Conservation (phyloP, 1,139 yeast genomes). For the Suhomyces kunorum region DNA sequence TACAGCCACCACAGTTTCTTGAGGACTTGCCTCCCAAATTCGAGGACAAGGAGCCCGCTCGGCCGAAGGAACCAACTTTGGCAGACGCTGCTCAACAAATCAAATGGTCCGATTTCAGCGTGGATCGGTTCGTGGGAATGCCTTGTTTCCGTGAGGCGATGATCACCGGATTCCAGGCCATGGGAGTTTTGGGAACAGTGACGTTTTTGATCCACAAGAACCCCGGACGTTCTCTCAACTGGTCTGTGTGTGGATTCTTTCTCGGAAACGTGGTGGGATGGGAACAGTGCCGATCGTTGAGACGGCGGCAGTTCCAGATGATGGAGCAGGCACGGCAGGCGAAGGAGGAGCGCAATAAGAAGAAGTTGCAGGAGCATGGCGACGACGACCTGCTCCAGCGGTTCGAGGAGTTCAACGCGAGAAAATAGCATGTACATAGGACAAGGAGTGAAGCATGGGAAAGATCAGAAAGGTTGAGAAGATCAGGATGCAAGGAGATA, state of each 20-base stretch:
- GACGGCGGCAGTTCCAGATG: slow-evolving; percentile 63
- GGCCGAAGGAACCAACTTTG: slow-evolving; percentile 24
- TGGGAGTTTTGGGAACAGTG: slow-evolving; percentile 75
- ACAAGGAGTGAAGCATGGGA: background rate
- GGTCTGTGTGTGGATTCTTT: slow-evolving; percentile 82
- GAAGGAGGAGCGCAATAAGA: slow-evolving; percentile 39
- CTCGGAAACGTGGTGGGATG: slow-evolving; percentile 83
- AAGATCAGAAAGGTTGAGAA: background rate
- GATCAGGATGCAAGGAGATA: too few relatives aligned
- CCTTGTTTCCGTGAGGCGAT: slow-evolving; percentile 93
- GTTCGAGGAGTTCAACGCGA: slow-evolving; percentile 27
- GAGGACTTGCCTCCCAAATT: slow-evolving; percentile 48
- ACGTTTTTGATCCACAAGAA: slow-evolving; percentile 70
- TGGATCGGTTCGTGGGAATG: slow-evolving; percentile 57
- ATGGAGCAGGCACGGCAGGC: slow-evolving; percentile 61
- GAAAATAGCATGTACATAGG: slow-evolving; percentile 4
- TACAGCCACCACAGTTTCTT: slow-evolving; percentile 14
- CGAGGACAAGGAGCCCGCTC: slow-evolving; percentile 35
- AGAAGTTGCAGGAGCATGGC: slow-evolving; percentile 28
- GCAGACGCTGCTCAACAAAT: slow-evolving; percentile 35
- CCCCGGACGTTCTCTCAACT: slow-evolving; percentile 63
- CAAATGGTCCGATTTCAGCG: slow-evolving; percentile 53
- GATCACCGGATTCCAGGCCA: slow-evolving; percentile 81
- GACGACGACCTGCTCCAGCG: slow-evolving; percentile 28
- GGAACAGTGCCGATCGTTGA: slow-evolving; percentile 84